Conservation (phyloP, 2,329 filamentous ascomycete species). For the Trichoderma aggressivum region DNA sequence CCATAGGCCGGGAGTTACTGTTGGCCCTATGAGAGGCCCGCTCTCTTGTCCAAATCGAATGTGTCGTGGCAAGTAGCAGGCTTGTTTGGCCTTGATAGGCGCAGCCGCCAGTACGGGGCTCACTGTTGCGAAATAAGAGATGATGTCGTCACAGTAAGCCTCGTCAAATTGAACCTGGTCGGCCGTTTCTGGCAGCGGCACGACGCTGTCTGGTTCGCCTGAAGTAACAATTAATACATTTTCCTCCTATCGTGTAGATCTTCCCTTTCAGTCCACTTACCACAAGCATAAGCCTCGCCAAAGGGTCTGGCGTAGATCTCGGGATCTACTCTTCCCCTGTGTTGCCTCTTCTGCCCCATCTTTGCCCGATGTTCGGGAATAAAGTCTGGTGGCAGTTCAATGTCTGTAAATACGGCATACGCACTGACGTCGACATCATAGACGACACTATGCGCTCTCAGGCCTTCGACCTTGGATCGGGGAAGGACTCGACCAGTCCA, state of each 20-base stretch:
- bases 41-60: constrained; percentile 56
- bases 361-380: constrained; percentile 47
- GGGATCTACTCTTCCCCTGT: constrained; percentile 67
- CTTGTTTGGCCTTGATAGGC: constrained; percentile 71
- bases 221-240: constrained; percentile 3
- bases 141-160: constrained; percentile 76
- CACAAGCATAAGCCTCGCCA: constrained; percentile 89
- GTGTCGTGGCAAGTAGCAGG: constrained; percentile 88
- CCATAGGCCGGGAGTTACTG: constrained; percentile 68
- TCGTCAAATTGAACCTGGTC: constrained; percentile 75
- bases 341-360: constrained; percentile 49
- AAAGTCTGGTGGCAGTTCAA: constrained; percentile 67
- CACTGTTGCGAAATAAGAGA: constrained; percentile 70
- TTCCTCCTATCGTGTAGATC: not conserved
- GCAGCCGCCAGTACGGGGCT: constrained; percentile 64
- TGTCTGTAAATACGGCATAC: constrained; percentile 82
- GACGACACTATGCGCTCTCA: constrained; percentile 64
- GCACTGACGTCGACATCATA: constrained; percentile 64
- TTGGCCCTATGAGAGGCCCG: constrained; percentile 74
- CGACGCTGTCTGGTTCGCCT: constrained; percentile 72
- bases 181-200: constrained; percentile 72
- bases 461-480: constrained; percentile 53
- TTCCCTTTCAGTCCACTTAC: constrained; percentile 39
- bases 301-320: constrained; percentile 93
- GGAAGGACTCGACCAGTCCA: constrained; percentile 62